phyloP scores from a whole-genome alignment of 2,329 filamentous ascomycete genomes.

The Paradendryphiella salina region DNA sequence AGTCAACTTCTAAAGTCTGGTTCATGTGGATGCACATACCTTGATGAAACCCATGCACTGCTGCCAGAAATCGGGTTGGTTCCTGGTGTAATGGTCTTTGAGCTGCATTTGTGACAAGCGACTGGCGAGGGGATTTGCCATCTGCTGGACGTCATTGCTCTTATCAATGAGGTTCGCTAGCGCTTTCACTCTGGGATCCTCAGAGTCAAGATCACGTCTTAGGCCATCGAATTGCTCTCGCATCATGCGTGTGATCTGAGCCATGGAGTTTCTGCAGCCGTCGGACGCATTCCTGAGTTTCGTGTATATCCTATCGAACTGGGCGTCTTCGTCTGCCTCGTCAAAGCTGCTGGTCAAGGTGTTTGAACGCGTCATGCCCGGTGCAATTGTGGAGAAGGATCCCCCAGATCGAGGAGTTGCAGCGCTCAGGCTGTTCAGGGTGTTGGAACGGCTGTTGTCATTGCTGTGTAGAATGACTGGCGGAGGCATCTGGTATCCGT shows the following conservation, averaged over 20 bases:
- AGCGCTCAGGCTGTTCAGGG: constrained; percentile 53
- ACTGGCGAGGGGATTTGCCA: constrained; percentile 71
- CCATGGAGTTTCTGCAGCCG: constrained; percentile 71
- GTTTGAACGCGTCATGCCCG: constrained; percentile 50
- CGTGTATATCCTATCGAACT: constrained; percentile 81
- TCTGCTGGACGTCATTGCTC: constrained; percentile 70
- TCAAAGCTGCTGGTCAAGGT: constrained; percentile 64
- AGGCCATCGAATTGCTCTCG: constrained; percentile 36
- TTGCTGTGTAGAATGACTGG: constrained; percentile 51
- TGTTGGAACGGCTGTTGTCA: constrained; percentile 58
- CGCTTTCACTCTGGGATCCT: constrained; percentile 42
- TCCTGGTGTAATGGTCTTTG: constrained; percentile 77
- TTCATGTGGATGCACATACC: constrained; percentile 40
- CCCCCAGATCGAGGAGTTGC: constrained; percentile 81
- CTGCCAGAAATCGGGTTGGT: constrained; percentile 65
- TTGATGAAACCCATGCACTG: constrained; percentile 75
- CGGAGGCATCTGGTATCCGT: constrained; percentile 40
- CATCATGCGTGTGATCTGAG: constrained; percentile 49
- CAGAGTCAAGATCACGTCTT: constrained; percentile 39
- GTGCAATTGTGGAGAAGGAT: constrained; percentile 67
- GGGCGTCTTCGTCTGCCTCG: constrained; percentile 71
- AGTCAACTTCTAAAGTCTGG: constrained; percentile 13
- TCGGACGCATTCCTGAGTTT: constrained; percentile 75
- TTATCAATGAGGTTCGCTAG: constrained; percentile 67
- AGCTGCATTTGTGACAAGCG: constrained; percentile 80